Evolutionary conservation across 2,329 filamentous ascomycete genomes (phyloP).

Genomic region (Verticillium longisporum): DNA sequence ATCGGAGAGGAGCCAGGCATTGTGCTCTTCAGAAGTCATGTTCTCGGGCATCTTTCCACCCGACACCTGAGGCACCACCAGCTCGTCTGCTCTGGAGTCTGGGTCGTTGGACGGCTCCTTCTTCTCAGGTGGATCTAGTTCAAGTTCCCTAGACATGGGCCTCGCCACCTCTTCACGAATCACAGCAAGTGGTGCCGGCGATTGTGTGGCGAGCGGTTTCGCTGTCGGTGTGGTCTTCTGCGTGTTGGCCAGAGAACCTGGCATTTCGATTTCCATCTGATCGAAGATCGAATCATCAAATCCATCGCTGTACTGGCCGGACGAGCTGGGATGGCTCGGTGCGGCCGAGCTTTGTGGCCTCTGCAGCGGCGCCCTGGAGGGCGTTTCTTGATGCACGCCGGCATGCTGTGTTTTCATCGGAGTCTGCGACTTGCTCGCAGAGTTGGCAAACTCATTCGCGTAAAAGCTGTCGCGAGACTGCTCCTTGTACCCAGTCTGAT

Average conservation of each 20-base stretch:
- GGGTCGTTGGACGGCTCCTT: neutral
- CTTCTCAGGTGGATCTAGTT: neutral
- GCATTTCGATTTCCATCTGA: neutral
- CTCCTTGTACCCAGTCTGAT: slow-evolving; percentile 62
- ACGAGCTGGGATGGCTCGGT: neutral
- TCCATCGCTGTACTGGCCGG: neutral
- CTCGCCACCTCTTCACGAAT: neutral
- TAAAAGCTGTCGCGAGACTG: slow-evolving; percentile 83
- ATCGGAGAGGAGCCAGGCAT: slow-evolving; percentile 75
- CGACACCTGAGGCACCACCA: neutral
- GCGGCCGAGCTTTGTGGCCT: neutral
- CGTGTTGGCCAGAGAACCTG: neutral
- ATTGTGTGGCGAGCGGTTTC: neutral
- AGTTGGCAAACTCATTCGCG: slow-evolving; percentile 46
- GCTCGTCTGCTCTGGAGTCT: neutral
- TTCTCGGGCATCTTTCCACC: slow-evolving; percentile 41
- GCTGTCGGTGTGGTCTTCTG: neutral
- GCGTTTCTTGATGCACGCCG: neutral
- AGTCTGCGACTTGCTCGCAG: neutral
- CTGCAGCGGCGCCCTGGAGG: neutral
- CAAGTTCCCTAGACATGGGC: neutral
- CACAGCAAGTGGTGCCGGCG: neutral
- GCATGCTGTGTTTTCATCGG: neutral
- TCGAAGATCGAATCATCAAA: neutral
- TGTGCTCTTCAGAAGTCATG: slow-evolving; percentile 88